phyloP scores from a whole-genome alignment of 148 eudicot species.

The Dysphania ambrosioides region DNA sequence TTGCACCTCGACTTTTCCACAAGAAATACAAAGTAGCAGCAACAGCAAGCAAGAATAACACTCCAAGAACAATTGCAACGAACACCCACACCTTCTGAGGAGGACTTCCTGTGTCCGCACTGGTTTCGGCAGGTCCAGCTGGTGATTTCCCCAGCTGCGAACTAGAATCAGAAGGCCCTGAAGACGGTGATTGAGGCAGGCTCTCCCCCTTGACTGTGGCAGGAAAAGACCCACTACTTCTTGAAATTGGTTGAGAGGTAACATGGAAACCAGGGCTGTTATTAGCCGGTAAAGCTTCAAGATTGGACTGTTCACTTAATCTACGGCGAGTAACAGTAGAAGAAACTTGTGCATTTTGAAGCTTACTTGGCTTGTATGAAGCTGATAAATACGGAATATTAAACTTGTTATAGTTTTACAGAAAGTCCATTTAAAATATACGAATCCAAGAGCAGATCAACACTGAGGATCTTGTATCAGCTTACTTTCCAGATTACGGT shows the following conservation, averaged over 20 bases:
- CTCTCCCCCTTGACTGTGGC: conserved; percentile 44
- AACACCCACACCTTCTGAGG: conserved; percentile 49
- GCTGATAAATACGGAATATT: conserved; percentile 28
- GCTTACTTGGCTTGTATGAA: conserved; percentile 30
- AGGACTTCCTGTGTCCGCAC: conserved; percentile 19
- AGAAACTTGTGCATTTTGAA: conserved; percentile 27
- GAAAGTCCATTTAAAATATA: neutral
- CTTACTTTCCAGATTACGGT: conserved; percentile 50
- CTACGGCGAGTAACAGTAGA: conserved; percentile 42
- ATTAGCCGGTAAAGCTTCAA: conserved; percentile 50
- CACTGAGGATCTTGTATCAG: neutral
- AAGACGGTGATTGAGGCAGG: conserved; percentile 17
- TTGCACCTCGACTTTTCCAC: conserved; percentile 54
- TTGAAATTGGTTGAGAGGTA: conserved; percentile 38
- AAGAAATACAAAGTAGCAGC: conserved; percentile 30
- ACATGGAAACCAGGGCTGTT: conserved; percentile 25
- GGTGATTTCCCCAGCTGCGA: conserved; percentile 20
- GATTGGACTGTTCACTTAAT: conserved; percentile 65
- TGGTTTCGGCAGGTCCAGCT: conserved; percentile 16
- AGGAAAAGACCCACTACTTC: conserved; percentile 86
- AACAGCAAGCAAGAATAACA: conserved; percentile 40
- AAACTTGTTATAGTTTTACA: neutral
- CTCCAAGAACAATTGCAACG: conserved; percentile 42
- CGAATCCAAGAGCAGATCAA: neutral
- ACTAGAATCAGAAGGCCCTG: conserved; percentile 29